phyloP scores from a whole-genome alignment of 495 filamentous ascomycete species.

The Penicillium roqueforti region DNA sequence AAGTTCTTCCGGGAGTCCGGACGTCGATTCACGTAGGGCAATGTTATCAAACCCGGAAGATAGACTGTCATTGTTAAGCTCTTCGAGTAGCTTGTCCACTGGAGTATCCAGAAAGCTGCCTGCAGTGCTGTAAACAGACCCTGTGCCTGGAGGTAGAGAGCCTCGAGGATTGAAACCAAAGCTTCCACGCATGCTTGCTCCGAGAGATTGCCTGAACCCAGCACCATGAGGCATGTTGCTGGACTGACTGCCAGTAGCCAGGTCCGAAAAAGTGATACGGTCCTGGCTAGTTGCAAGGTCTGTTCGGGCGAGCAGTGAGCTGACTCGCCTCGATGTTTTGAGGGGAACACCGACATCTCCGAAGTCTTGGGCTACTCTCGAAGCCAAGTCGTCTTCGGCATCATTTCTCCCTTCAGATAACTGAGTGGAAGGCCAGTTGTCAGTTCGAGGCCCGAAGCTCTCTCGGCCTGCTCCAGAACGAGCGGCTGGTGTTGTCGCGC shows the following conservation, averaged over 20 bases:
- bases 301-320: slow-evolving; percentile 85
- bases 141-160: slow-evolving; percentile 39
- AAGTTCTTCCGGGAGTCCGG: slow-evolving; percentile 69
- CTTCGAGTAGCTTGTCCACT: slow-evolving; percentile 69
- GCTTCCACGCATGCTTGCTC: slow-evolving; percentile 60
- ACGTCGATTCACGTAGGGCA: slow-evolving; percentile 64
- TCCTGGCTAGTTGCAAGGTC: slow-evolving; percentile 79
- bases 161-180: slow-evolving; percentile 47
- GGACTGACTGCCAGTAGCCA: slow-evolving; percentile 50
- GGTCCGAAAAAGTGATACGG: slow-evolving; percentile 67
- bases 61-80: slow-evolving; percentile 58
- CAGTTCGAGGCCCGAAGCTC: slow-evolving; percentile 50
- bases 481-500: slow-evolving; percentile 71
- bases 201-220: slow-evolving; percentile 69
- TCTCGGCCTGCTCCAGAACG: slow-evolving; percentile 47
- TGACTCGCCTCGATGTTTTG: slow-evolving; percentile 80
- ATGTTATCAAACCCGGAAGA: slow-evolving; percentile 67
- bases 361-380: slow-evolving; percentile 74
- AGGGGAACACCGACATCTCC: slow-evolving; percentile 60
- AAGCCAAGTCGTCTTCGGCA: slow-evolving; percentile 58
- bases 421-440: slow-evolving; percentile 21
- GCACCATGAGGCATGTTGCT: slow-evolving; percentile 40
- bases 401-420: slow-evolving; percentile 26
- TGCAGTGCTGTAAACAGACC: slow-evolving; percentile 40
- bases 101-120: slow-evolving; percentile 61